Conservation (phyloP, 495 filamentous ascomycete species). For the Hyphodiscus hymeniophilus region DNA sequence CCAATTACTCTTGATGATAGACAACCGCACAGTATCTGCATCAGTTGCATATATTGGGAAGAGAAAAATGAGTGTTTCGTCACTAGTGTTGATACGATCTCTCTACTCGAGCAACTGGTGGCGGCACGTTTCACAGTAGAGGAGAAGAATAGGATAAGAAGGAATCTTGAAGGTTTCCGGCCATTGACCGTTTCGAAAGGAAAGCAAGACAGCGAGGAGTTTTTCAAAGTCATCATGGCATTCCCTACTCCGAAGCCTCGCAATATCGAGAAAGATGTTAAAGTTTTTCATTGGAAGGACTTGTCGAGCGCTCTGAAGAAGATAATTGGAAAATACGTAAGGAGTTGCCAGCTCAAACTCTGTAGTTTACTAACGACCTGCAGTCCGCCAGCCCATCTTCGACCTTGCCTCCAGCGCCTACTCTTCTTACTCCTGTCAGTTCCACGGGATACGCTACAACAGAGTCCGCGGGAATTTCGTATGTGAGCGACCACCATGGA, state of each 20-base stretch:
- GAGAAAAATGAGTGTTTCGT: slow-evolving; percentile 84
- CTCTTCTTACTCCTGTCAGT: slow-evolving; percentile 21
- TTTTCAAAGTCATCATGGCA: slow-evolving; percentile 99
- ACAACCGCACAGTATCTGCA: slow-evolving; percentile 67
- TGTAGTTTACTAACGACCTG: slow-evolving; percentile 3
- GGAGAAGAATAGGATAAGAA: slow-evolving; percentile 94
- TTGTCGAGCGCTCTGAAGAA: slow-evolving; percentile 80
- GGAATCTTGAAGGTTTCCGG: slow-evolving; percentile 87
- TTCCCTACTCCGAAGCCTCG: slow-evolving; percentile 90
- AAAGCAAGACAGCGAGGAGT: slow-evolving; percentile 84
- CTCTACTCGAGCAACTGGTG: slow-evolving; percentile 80
- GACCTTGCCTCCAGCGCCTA: slow-evolving; percentile 22
- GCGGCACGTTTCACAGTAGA: slow-evolving; percentile 77
- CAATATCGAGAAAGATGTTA: slow-evolving; percentile 98
- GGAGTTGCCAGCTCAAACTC: slow-evolving; percentile 23
- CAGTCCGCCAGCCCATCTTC: slow-evolving; percentile 25
- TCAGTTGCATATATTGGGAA: slow-evolving; percentile 91
- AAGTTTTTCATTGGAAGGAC: slow-evolving; percentile 93
- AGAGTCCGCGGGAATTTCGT: slow-evolving; percentile 13
- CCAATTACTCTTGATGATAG: slow-evolving; percentile 62
- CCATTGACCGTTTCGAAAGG: slow-evolving; percentile 87
- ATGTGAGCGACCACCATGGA: slow-evolving; percentile 17
- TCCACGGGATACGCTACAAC: slow-evolving; percentile 21
- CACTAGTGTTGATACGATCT: slow-evolving; percentile 95
- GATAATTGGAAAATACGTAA: slow-evolving; percentile 95